Percentiles rank a stretch among this genome's conserved stretches.
Evolutionary conservation across 2,329 filamentous ascomycete genomes (phyloP).

Genomic region (Alternaria sp.): DNA sequence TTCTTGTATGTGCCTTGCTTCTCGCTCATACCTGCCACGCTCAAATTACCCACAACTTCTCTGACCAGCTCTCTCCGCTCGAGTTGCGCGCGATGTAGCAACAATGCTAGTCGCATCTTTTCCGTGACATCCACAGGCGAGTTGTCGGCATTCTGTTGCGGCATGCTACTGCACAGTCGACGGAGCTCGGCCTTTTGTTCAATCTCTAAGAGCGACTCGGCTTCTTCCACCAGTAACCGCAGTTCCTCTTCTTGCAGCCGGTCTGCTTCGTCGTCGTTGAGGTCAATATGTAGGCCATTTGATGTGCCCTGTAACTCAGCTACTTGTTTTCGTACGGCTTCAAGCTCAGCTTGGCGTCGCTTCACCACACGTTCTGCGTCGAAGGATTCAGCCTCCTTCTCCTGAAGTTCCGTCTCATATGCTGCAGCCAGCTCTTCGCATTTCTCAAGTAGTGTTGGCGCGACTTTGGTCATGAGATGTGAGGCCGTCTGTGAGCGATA

Average conservation of each 20-base stretch:
- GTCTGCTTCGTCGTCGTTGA: constrained; percentile 49
- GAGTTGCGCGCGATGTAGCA: constrained; percentile 64
- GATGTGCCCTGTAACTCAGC: constrained; percentile 57
- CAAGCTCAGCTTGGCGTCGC: constrained; percentile 73
- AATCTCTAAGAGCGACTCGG: constrained; percentile 54
- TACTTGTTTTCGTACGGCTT: constrained; percentile 66
- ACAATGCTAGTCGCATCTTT: constrained; percentile 65
- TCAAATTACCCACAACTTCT: constrained; percentile 74
- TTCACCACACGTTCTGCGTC: constrained; percentile 58
- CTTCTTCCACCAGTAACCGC: constrained; percentile 48
- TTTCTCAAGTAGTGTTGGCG: constrained; percentile 62
- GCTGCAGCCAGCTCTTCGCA: constrained; percentile 54
- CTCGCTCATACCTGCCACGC: constrained; percentile 74
- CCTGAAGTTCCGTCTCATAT: constrained; percentile 78
- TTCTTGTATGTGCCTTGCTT: constrained; percentile 77
- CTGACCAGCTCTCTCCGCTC: constrained; percentile 70
- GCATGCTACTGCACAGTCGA: constrained; percentile 37
- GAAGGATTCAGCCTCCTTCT: constrained; percentile 67
- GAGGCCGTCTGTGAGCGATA: constrained; percentile 58
- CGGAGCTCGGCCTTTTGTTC: constrained; percentile 54
- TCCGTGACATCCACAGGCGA: constrained; percentile 56
- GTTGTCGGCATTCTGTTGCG: constrained; percentile 34
- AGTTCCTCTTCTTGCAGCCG: constrained; percentile 51
- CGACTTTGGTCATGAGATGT: constrained; percentile 70
- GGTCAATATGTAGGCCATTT: constrained; percentile 38